These are phyloP conservation scores for Bryoglossum gracile DNA, from an alignment of 495 filamentous ascomycete species.

Conservation along the genomic window DNA sequence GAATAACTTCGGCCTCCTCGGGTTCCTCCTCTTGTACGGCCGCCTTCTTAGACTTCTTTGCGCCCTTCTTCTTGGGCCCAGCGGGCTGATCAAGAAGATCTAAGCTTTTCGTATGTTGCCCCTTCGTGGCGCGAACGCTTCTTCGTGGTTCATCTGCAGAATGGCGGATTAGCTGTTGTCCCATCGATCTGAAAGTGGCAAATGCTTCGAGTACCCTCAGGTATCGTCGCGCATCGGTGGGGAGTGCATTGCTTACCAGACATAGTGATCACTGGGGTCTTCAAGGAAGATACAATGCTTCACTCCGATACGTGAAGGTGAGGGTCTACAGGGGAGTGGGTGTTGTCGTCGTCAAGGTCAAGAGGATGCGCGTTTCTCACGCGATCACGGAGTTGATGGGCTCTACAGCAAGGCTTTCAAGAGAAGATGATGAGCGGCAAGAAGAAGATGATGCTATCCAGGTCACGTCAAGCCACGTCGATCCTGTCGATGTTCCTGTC, in stretches of 20 bases:
- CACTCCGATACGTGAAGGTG: constrained; percentile 17
- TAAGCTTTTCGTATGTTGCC: constrained; percentile 81
- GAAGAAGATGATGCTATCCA: constrained; percentile 22
- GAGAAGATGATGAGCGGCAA: constrained; percentile 1
- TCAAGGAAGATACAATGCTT: constrained; percentile 16
- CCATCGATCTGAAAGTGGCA: not conserved
- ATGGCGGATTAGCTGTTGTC: constrained; percentile 9
- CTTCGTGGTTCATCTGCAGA: constrained; percentile 75
- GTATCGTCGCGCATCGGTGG: not conserved
- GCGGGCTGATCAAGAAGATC: constrained; percentile 59
- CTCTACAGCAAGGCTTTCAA: constrained; percentile 26
- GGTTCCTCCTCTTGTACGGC: constrained; percentile 51
- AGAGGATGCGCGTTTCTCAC: constrained; percentile 25
- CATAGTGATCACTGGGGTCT: constrained; percentile 15
- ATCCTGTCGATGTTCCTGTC: constrained; percentile 4
- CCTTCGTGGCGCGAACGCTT: constrained; percentile 91
- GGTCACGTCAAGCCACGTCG: constrained; percentile 3
- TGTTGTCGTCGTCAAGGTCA: constrained; percentile 16
- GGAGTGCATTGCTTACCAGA: constrained; percentile 24
- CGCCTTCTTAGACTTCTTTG: constrained; percentile 36
- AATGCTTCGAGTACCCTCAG: not conserved
- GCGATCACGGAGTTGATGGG: constrained; percentile 23
- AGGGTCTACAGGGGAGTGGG: constrained; percentile 18
- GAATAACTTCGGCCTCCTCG: constrained; percentile 68
- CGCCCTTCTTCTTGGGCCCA: constrained; percentile 58